Evolutionary conservation across 2,329 filamentous ascomycete species (phyloP).

Genomic region (Ophiocordyceps camponoti-leonardi): DNA sequence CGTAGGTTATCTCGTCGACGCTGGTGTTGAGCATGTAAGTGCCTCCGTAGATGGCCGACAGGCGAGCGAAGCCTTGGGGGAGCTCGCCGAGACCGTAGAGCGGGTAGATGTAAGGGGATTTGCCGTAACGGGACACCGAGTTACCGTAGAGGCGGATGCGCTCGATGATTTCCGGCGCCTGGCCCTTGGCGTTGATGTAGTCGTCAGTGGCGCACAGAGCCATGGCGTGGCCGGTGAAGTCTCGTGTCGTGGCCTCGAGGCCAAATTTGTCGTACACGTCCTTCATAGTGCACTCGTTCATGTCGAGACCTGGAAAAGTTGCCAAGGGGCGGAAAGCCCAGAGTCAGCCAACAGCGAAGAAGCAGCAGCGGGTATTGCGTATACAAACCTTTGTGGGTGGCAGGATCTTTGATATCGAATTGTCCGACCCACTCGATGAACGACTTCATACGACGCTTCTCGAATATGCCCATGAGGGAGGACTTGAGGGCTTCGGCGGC

Average conservation of each 20-base stretch:
- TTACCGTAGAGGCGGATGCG: conserved; percentile 94
- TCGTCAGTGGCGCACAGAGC: conserved; percentile 83
- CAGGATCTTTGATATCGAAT: conserved; percentile 66
- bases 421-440: conserved; percentile 92
- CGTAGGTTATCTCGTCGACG: conserved; percentile 78
- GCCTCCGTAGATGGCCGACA: conserved; percentile 95
- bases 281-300: conserved; percentile 74
- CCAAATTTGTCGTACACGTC: conserved; percentile 98
- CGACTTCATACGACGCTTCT: conserved; percentile 92
- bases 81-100: conserved; percentile 95
- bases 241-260: conserved; percentile 72
- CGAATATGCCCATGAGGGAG: conserved; percentile 90
- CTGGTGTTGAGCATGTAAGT: conserved; percentile 99
- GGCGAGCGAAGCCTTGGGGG: conserved; percentile 89
- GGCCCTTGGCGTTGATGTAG: conserved; percentile 59
- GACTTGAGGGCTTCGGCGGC: conserved; percentile 80
- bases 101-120: conserved; percentile 98
- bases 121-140: conserved; percentile 93
- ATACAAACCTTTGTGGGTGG: conserved; percentile 70
- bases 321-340: not conserved
- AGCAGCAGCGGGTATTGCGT: not conserved
- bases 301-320: conserved; percentile 54
- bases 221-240: conserved; percentile 98
- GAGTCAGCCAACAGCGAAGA: not conserved
- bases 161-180: conserved; percentile 70